These are phyloP conservation scores for Rhodomyrtus psidioides DNA, from an alignment of 441 rosid species.

Conservation along the genomic window DNA sequence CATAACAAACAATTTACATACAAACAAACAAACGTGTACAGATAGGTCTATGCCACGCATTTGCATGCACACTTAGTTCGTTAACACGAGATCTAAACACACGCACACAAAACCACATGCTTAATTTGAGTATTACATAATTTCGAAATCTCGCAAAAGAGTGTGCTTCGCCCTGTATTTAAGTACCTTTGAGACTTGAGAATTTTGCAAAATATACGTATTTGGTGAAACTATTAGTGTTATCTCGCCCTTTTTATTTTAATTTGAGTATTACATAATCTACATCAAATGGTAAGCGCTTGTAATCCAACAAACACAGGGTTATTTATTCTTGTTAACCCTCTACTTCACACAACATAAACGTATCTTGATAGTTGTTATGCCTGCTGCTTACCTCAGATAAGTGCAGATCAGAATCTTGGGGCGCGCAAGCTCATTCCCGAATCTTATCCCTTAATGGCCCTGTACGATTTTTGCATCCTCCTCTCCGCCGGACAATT, in stretches of 20 bases:
- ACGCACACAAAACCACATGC: neutral
- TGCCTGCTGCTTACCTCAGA: neutral
- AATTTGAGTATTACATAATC: neutral
- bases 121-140: fast-evolving
- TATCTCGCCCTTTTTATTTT: neutral
- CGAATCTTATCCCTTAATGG: neutral
- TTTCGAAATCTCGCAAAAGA: neutral
- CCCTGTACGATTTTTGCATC: neutral
- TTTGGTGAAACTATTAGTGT: fast-evolving
- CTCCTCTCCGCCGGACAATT: neutral
- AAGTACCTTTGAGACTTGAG: neutral
- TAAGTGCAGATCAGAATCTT: neutral
- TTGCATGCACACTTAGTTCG: neutral
- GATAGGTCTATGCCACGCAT: neutral
- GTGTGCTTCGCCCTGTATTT: neutral
- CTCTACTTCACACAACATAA: neutral
- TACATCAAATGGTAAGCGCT: neutral
- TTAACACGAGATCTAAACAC: fast-evolving
- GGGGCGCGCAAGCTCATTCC: neutral
- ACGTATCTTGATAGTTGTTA: neutral
- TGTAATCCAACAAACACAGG: neutral
- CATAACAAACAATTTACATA: neutral
- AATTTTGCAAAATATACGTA: neutral
- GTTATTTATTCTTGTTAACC: neutral
- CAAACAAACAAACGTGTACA: neutral